phyloP scores from a whole-genome alignment of 2,329 filamentous ascomycete species.

The Monosporascus sp. region DNA sequence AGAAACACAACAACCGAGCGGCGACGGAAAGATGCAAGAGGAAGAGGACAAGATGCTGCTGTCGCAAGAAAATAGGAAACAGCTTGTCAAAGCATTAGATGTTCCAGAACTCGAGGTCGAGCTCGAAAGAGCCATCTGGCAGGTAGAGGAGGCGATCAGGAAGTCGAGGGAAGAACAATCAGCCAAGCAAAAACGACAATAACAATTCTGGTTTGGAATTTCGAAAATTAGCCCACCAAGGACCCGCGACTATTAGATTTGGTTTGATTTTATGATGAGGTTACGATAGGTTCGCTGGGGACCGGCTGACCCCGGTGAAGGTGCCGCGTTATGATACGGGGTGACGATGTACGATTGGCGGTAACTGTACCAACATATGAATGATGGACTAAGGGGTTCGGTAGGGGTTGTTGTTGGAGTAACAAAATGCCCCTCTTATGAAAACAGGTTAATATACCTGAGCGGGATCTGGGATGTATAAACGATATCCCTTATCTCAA shows the following conservation, averaged over 20 bases:
- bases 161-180: conserved; percentile 25
- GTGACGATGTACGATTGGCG: conserved; percentile 5
- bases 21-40: conserved; percentile 4
- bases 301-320: neutral
- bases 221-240: too few species aligned
- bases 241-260: too few species aligned
- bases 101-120: conserved; percentile 68
- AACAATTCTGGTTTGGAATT: neutral
- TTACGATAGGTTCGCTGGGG: too few species aligned
- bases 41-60: conserved; percentile 44
- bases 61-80: conserved; percentile 47
- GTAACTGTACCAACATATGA: conserved; percentile 1
- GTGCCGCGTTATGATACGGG: conserved; percentile 4
- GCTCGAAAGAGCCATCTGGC: conserved; percentile 70
- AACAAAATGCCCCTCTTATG: conserved; percentile 6
- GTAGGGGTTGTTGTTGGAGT: conserved; percentile 1
- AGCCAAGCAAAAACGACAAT: neutral
- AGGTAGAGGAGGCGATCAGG: conserved; percentile 53
- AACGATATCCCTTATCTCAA: neutral
- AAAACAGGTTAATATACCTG: neutral
- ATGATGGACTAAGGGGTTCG: conserved; percentile 9
- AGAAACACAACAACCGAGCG: conserved; percentile 13
- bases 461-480: neutral
- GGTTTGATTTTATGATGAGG: too few species aligned
- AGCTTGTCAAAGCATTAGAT: conserved; percentile 56